Base-by-base conservation (phyloP, 2,329 filamentous ascomycete species). In the Allantophomopsis cytisporea region DNA sequence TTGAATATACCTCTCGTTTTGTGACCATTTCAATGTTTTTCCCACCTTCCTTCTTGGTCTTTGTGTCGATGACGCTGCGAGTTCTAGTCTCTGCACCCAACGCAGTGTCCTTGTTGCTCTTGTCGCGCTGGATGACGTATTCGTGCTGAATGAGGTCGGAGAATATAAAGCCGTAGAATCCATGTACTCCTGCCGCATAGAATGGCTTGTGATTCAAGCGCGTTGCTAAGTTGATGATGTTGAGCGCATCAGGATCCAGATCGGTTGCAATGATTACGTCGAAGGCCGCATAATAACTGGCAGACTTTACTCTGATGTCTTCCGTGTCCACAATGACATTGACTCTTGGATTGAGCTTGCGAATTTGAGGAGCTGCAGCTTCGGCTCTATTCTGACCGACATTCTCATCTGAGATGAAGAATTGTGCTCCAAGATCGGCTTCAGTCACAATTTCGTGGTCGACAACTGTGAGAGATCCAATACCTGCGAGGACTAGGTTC, bases 101-200 rank as follows among this genome's bases (percentile, higher is more conserved):
- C 32, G 68, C 58, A 1, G 77, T 80, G 15, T 73, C 55, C 11
- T 83, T 64, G 54, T 96, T 96, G 42, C 83, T 79, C 46, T 81
- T 79, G 44, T 85, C 77, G 41, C 91, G 80, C 63, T 94, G 80
- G 44, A 98, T 80, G 43, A 91, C 76, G 54, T 86, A 98, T 52
- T 88, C 80, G 58, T 98, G 91, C 52, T 80, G 73, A 49, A 94
- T 86, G 16, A 98, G 71, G 58, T 98, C 91, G 42, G 83, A 83
- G 58, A 98, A 98, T 48, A 94, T 83, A 63, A 85, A 98, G 41
- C 91, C 91, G 58, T 93, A 96, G 56, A 94, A 73, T 37, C 91
- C 91, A 55, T 95, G 85, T 2, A 82, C 76, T 38, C 79, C 81
- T 30, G 87, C 83, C 8, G 86, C 86, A 60, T 98, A 98, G 60